Conservation (phyloP, 768 basidiomycete species). For the Russula sp. region DNA sequence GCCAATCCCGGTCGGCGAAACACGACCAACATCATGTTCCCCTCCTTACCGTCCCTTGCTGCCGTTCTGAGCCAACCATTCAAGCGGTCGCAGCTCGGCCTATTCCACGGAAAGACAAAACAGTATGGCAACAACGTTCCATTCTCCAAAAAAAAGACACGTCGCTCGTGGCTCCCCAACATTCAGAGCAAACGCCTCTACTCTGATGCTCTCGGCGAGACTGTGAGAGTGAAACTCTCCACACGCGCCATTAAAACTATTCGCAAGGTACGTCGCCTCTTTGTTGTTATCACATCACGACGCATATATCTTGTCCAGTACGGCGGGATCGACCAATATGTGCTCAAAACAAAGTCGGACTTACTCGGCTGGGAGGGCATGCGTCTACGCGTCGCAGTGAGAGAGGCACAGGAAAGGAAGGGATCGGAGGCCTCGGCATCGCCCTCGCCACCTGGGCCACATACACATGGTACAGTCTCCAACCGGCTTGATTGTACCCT, state of each 20-base stretch:
- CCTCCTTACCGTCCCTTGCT: slow-evolving; percentile 36
- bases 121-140: slow-evolving; percentile 88
- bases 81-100: slow-evolving; percentile 75
- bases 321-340: slow-evolving; percentile 43
- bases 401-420: slow-evolving; percentile 34
- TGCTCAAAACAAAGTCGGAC: slow-evolving; percentile 42
- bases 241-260: slow-evolving; percentile 76
- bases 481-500: background rate
- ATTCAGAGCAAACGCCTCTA: slow-evolving; percentile 71
- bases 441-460: slow-evolving; percentile 6
- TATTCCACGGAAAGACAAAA: slow-evolving; percentile 79
- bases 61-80: slow-evolving; percentile 58
- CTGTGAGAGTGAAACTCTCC: slow-evolving; percentile 67
- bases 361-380: slow-evolving; percentile 44
- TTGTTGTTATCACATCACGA: background rate
- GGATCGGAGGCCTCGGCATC: slow-evolving; percentile 17
- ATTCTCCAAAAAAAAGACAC: slow-evolving; percentile 84
- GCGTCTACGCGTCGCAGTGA: slow-evolving; percentile 40
- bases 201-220: slow-evolving; percentile 60
- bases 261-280: slow-evolving; percentile 57
- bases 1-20: background rate
- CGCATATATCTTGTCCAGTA: slow-evolving; percentile 28
- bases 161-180: slow-evolving; percentile 85
- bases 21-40: slow-evolving; percentile 36
- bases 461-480: slow-evolving; percentile 12